These are phyloP conservation scores for Phytopythium delawarense DNA, from an alignment of 352 stramenopile genomes.

Conservation along the genomic window DNA sequence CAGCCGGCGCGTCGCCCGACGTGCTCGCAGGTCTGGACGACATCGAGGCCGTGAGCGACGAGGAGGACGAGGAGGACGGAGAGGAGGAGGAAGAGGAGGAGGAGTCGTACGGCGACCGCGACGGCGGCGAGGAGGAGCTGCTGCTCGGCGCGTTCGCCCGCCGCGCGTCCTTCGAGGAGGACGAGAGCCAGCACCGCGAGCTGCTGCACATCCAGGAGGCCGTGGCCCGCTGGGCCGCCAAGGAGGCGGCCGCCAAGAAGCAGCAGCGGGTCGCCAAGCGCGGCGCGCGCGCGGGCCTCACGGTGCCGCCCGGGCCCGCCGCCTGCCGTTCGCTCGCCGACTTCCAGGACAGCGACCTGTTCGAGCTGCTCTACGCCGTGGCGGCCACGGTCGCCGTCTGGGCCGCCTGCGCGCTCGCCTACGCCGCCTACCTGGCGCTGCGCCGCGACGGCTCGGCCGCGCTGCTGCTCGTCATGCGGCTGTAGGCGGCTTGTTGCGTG, in stretches of 20 bases:
- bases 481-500: background rate
- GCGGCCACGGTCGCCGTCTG: constrained; percentile 51
- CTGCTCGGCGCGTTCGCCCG: constrained; percentile 27
- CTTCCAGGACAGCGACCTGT: constrained; percentile 42
- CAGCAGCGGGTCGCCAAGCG: constrained; percentile 28
- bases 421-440: constrained; percentile 17
- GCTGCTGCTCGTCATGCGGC: background rate
- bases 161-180: constrained; percentile 48
- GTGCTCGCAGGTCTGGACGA: constrained; percentile 37
- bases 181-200: constrained; percentile 43
- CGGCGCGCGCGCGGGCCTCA: constrained; percentile 22
- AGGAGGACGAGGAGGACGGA: constrained; percentile 32
- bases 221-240: constrained; percentile 42
- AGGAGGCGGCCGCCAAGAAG: constrained; percentile 38
- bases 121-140: constrained; percentile 29
- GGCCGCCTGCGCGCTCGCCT: constrained; percentile 22
- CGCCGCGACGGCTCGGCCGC: background rate
- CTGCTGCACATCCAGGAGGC: constrained; percentile 51
- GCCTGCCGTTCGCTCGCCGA: constrained; percentile 31
- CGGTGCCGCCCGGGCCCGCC: constrained; percentile 22
- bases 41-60: constrained; percentile 32
- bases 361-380: constrained; percentile 38
- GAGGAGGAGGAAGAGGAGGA: constrained; percentile 35
- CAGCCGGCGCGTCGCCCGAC: constrained; percentile 13
- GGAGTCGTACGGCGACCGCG: constrained; percentile 11